Evolutionary conservation across 2,329 filamentous ascomycete genomes (phyloP), one percentile per base, ranked within the genome.

Genomic region (Penicillium sp.): DNA sequence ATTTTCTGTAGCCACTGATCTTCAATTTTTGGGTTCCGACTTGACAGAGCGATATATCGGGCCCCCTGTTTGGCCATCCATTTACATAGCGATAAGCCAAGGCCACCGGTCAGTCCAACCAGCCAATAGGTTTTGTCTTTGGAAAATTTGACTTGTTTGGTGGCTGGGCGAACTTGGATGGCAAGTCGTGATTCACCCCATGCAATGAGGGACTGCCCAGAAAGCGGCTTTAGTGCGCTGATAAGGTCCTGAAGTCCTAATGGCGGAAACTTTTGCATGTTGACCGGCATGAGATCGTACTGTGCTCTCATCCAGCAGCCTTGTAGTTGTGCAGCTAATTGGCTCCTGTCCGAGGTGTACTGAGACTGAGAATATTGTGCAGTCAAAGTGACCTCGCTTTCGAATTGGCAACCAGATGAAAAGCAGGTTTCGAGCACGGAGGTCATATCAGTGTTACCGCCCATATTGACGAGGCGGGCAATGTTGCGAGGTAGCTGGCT

Each of bases 121-220:
- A 70, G 55, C 55, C 61, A 58, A 41, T 70, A 70, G 6, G 67
- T 69, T 47, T 64, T 68, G 31, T 63, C 46, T n/a, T 42, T 46
- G 1, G 54, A 47, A 37, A 67, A 67, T 14, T 35, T 47, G n/a
- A 59, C 52, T 3, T 40, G 18, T 34, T 52, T 50, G 5, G 50
- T 60, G 18, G 58, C 58, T 8, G 58, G 52, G 1, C 19, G 45
- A n/a, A 60, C 41, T 13, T 61, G 58, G 2, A 47, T 35, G 7
- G 54, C 38, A n/a, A 61, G 54, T 1, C 7, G 29, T 2, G 40
- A 34, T 9, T 40, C 3, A 33, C 44, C 50, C 57, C 52, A 60
- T 9, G 30, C 29, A 37, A 60, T n/a, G 2, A 60, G 6, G 2
- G 35, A 51, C 22, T 60, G 58, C 4, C 29, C 1, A 9, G 13